Percentiles rank a stretch among this genome's conserved stretches.
phyloP scores from a whole-genome alignment of 1,139 yeast species.

The Hyphopichia fennica region DNA sequence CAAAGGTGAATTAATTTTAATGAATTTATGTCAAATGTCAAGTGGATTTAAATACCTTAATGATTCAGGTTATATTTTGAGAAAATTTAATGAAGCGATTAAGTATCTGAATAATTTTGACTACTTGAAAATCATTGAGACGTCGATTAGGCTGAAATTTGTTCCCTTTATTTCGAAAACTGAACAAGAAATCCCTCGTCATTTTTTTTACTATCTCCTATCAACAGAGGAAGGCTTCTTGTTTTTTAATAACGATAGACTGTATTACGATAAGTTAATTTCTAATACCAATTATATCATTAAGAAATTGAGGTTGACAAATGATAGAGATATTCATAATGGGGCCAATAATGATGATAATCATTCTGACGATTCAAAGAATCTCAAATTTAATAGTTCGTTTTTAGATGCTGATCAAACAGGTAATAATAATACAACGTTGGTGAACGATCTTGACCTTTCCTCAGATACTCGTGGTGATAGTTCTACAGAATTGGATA shows the following conservation, averaged over 20 bases:
- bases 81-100: slow-evolving; percentile 32
- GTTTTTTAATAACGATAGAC: slow-evolving; percentile 28
- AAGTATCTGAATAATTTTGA: slow-evolving; percentile 17
- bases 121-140: slow-evolving; percentile 25
- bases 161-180: slow-evolving; percentile 24
- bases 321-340: slow-evolving; percentile 9
- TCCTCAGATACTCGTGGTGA: background rate
- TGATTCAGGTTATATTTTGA: slow-evolving; percentile 32
- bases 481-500: background rate
- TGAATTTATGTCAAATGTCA: slow-evolving; percentile 29
- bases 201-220: slow-evolving; percentile 78
- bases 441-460: background rate
- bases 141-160: slow-evolving; percentile 18
- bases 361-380: slow-evolving; percentile 7
- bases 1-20: slow-evolving; percentile 29
- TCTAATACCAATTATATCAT: slow-evolving; percentile 20
- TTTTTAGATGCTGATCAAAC: background rate
- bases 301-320: slow-evolving; percentile 10
- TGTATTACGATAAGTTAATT: slow-evolving; percentile 28
- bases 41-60: slow-evolving; percentile 39
- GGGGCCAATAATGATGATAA: background rate
- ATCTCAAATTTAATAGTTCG: background rate
- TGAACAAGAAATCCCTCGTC: slow-evolving; percentile 46
- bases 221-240: slow-evolving; percentile 78
- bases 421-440: background rate